Evolutionary conservation across 345 rosid species (phyloP), one percentile per base, ranked within the genome.

Genomic region (Iberis pinnata): DNA sequence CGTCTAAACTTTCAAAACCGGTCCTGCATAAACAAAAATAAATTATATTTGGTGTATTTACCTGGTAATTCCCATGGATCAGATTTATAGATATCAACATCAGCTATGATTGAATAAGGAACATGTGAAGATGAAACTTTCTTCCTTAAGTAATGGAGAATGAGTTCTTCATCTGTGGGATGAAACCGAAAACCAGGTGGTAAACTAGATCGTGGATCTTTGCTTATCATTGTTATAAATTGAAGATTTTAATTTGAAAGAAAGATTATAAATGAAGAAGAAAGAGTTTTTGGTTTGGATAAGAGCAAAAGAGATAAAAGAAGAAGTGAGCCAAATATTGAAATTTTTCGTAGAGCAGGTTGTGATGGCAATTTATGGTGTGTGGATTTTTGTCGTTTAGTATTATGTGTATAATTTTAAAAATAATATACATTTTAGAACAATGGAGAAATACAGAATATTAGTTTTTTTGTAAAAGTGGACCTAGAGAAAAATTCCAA

Each of bases 181-280:
- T n/a, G n/a, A n/a, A n/a, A n/a, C 96, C 98, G 77, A 61, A 92
- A 92, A 11, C 98, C 98, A 0, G 98, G 98, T 8, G 98, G 98
- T 71, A 92, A 73, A 19, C 58, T 56, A 19, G 96, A 72, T 60
- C 83, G 80, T 22, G 93, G 88, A 67, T 79, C 78, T 53, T 75
- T 80, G 76, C 73, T 82, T 43, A 61, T 73, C 70, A 73, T 73
- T 38, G 26, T 43, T 36, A 7, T 36, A 0, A 6, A 26, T 33
- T 15, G n/a, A 18, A 9, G 17, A 7, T 20, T n/a, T n/a, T n/a
- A n/a, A n/a, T n/a, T n/a, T n/a, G n/a, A n/a, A n/a, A n/a, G n/a
- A n/a, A n/a, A n/a, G n/a, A n/a, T n/a, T n/a, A n/a, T n/a, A n/a
- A n/a, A n/a, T n/a, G n/a, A n/a, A n/a, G n/a, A 50, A 15, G 15